A percentile compares a stretch with the other conserved stretches of the same genome.
Evolutionary conservation across 2,329 filamentous ascomycete species (phyloP).

Genomic region (Macroventuria anomochaeta): DNA sequence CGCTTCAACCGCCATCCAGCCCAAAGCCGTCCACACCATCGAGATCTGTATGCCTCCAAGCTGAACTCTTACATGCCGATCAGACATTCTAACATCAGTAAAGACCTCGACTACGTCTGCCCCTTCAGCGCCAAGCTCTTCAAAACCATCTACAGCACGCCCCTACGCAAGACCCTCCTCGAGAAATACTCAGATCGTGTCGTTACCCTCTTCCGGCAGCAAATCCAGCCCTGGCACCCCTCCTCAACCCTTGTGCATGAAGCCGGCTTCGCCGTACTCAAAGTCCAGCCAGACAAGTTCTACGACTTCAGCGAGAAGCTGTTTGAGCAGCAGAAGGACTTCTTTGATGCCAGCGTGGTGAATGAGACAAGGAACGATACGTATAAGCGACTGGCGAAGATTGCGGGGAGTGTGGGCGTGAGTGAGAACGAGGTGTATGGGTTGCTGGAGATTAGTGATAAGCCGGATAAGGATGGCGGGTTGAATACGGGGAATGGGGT

Average conservation of each 20-base stretch:
- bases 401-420: constrained; percentile 74
- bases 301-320: constrained; percentile 78
- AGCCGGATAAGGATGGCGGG: constrained; percentile 69
- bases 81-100: neutral
- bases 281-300: constrained; percentile 73
- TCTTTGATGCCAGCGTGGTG: constrained; percentile 85
- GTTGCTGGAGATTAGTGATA: constrained; percentile 72
- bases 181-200: constrained; percentile 68
- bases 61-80: neutral
- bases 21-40: constrained; percentile 59
- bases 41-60: constrained; percentile 57
- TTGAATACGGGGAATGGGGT: constrained; percentile 82
- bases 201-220: constrained; percentile 84
- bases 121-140: constrained; percentile 79
- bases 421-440: constrained; percentile 73
- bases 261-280: constrained; percentile 80
- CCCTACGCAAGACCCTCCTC: constrained; percentile 69
- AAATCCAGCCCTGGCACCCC: constrained; percentile 95
- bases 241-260: constrained; percentile 75
- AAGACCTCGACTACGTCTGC: constrained; percentile 88
- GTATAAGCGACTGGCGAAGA: constrained; percentile 76
- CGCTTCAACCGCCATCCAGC: constrained; percentile 50
- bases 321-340: constrained; percentile 73
- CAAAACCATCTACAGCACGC: constrained; percentile 70
- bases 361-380: constrained; percentile 84